Percentiles rank a stretch among this genome's conserved stretches.
Conservation (phyloP, 148 eudicot species). For the Euryodendron excelsum region DNA sequence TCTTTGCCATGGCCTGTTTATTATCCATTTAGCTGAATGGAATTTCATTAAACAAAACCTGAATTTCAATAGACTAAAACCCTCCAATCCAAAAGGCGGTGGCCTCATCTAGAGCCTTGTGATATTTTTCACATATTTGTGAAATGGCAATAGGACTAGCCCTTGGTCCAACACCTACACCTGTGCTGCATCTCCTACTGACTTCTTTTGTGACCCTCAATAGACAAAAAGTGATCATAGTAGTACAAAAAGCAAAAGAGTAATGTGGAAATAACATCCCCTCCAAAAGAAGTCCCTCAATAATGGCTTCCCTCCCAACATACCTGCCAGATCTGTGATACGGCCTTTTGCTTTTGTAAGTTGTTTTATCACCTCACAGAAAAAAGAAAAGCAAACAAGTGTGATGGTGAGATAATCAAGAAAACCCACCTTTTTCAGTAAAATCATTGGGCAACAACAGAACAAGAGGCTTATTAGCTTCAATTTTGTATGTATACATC, state of each 20-base stretch:
- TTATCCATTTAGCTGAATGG: too few relatives aligned
- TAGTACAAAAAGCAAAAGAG: background rate
- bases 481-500: slow-evolving; percentile 30
- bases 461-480: slow-evolving; percentile 8
- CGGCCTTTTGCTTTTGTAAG: slow-evolving; percentile 39
- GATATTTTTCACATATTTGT: too few relatives aligned
- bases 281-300: slow-evolving; percentile 10
- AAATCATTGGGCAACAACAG: slow-evolving; percentile 37
- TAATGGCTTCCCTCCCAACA: slow-evolving; percentile 20
- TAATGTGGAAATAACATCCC: slow-evolving; percentile 10
- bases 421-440: slow-evolving; percentile 31
- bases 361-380: slow-evolving; percentile 25
- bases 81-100: too few relatives aligned
- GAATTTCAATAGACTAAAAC: too few relatives aligned
- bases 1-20: too few relatives aligned
- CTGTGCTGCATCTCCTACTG: background rate
- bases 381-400: slow-evolving; percentile 32
- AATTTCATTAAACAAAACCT: too few relatives aligned
- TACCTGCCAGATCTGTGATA: slow-evolving; percentile 29
- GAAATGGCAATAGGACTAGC: too few relatives aligned
- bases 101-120: too few relatives aligned
- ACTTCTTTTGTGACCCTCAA: slow-evolving; percentile 1
- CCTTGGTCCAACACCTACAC: too few relatives aligned
- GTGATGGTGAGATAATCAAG: slow-evolving; percentile 46
- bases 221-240: slow-evolving; percentile 1